Base-by-base conservation (phyloP, 148 eudicot genomes). In the Pharnaceum exiguum region DNA sequence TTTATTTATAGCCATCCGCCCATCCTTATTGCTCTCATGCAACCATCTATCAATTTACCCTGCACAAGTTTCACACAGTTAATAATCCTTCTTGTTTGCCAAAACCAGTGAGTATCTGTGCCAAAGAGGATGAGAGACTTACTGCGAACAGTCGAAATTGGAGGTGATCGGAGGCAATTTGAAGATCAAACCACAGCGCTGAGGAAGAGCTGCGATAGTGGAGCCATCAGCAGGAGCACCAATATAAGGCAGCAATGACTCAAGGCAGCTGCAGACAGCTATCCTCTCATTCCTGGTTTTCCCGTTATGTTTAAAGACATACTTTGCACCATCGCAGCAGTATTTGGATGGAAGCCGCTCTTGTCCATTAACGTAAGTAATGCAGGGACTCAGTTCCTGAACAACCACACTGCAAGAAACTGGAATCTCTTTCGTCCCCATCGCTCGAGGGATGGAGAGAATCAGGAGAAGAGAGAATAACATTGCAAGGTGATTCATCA, bases 81-180 rank as follows among this genome's bases (percentile, higher is more conserved):
- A 64, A 19, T 29, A 42, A 30, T 1, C 32, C 10, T 19, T 22
- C 53, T 46, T 7, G 8, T n/a, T n/a, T 10, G 11, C 10, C 2
- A 32, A 15, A 23, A 32, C 31, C 8, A 23, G 21, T 10, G 10
- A 10, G 25, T 4, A 24, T 8, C 16, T 19, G 4, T 27, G 24
- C 21, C n/a, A 24, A 1, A 15, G 15, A 13, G 30, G 6, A 23
- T 12, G 17, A 3, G 32, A 28, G 45, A 24, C 54, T 44, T 68
- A 68, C 72, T 43, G 38, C 10, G 66, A 51, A 60, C 72, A 60
- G 31, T 68, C 37, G 54, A 68, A 68, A 55, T 38, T 13, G 15
- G 5, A 16, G 17, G 5, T 35, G 11, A 68, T 31, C 15, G 65
- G 65, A 45, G 72, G 72, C 39, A 68, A 26, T 24, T 26, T 52